A percentile compares a stretch with the other conserved stretches of the same genome.
Evolutionary conservation across 495 filamentous ascomycete genomes (phyloP).

Genomic region (Chlorociboria aeruginascens): DNA sequence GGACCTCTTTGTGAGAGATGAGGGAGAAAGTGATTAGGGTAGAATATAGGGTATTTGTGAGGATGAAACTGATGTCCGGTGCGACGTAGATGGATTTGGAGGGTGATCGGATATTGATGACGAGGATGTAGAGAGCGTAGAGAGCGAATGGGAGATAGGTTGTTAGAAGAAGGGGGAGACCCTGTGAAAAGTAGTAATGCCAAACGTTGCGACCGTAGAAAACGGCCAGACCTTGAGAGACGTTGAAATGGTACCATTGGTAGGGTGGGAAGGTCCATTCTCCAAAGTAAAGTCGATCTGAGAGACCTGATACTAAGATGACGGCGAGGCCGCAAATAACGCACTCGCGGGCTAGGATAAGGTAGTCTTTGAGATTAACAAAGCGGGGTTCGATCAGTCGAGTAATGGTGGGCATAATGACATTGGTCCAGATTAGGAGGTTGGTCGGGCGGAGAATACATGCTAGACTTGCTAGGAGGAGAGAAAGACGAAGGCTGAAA

Average conservation of each 20-base stretch:
- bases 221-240: constrained; percentile 69
- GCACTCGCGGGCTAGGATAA: constrained; percentile 47
- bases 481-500: constrained; percentile 49
- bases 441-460: constrained; percentile 89
- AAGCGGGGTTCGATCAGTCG: constrained; percentile 18
- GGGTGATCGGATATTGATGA: constrained; percentile 2
- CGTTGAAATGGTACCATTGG: constrained; percentile 85
- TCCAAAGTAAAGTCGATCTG: constrained; percentile 75
- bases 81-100: constrained; percentile 14
- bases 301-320: constrained; percentile 48
- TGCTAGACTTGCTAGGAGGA: constrained; percentile 68
- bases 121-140: constrained; percentile 46
- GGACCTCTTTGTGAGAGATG: constrained; percentile 93
- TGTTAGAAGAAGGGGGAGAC: constrained; percentile 75
- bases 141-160: constrained; percentile 69
- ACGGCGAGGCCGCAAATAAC: constrained; percentile 52
- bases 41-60: constrained; percentile 46
- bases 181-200: constrained; percentile 90
- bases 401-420: constrained; percentile 32
- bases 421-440: constrained; percentile 64
- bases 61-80: constrained; percentile 31
- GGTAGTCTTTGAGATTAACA: constrained; percentile 24
- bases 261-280: constrained; percentile 84
- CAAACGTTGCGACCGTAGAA: constrained; percentile 90
- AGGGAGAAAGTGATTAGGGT: constrained; percentile 56